Conservation (phyloP, 2,329 filamentous ascomycete genomes). For the Nemania sp. region DNA sequence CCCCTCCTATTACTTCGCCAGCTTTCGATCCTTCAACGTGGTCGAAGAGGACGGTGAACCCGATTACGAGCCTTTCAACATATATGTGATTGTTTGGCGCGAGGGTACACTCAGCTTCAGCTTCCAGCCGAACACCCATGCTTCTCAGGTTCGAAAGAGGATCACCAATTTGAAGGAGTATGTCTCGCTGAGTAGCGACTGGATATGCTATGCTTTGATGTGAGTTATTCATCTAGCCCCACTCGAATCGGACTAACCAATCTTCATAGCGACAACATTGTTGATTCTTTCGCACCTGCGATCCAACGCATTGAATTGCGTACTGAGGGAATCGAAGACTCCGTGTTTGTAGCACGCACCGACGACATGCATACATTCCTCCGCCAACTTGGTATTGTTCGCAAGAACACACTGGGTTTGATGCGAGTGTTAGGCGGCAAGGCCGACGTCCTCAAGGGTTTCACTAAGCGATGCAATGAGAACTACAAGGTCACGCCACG, state of each 20-base stretch:
- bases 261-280: slow-evolving; percentile 79
- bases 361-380: slow-evolving; percentile 89
- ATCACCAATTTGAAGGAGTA: slow-evolving; percentile 94
- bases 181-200: slow-evolving; percentile 90
- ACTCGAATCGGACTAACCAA: slow-evolving; percentile 30
- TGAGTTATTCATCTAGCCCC: slow-evolving; percentile 48
- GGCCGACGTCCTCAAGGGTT: slow-evolving; percentile 96
- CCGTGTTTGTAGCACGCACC: slow-evolving; percentile 87
- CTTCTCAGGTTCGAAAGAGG: slow-evolving; percentile 84
- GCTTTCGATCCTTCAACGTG: slow-evolving; percentile 87
- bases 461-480: slow-evolving; percentile 98
- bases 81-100: slow-evolving; percentile 95
- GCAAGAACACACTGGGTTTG: slow-evolving; percentile 92
- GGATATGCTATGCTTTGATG: slow-evolving; percentile 99
- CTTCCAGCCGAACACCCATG: slow-evolving; percentile 84
- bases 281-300: slow-evolving; percentile 89
- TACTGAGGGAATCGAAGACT: slow-evolving; percentile 91
- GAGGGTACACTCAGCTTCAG: slow-evolving; percentile 95
- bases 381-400: slow-evolving; percentile 82
- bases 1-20: slow-evolving; percentile 96
- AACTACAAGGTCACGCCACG: slow-evolving; percentile 93
- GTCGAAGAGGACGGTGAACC: slow-evolving; percentile 77
- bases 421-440: slow-evolving; percentile 94
- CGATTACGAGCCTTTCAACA: slow-evolving; percentile 92
- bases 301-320: slow-evolving; percentile 86